phyloP scores from a whole-genome alignment of 495 filamentous ascomycete species.

The Corynascus novoguineensis region DNA sequence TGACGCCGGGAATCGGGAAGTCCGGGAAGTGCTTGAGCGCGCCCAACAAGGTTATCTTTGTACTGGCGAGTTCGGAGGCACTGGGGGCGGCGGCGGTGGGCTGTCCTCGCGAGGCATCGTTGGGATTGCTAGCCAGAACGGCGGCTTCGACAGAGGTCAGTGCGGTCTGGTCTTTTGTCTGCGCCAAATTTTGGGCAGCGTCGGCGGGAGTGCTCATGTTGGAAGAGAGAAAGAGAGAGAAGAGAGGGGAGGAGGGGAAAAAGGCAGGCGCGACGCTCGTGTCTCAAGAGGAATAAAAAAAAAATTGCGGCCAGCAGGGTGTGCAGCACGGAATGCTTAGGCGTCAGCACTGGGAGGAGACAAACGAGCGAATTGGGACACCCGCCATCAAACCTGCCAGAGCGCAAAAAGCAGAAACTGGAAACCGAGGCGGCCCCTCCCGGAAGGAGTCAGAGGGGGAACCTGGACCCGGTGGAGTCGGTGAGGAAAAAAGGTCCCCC shows the following conservation, averaged over 20 bases:
- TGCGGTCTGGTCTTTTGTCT: constrained; percentile 20
- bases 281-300: constrained; percentile 27
- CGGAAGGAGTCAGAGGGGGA: constrained; percentile 23
- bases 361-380: constrained; percentile 24
- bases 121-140: constrained; percentile 23
- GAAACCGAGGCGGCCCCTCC: constrained; percentile 19
- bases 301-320: constrained; percentile 26
- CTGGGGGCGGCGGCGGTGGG: constrained; percentile 60
- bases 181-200: constrained; percentile 24
- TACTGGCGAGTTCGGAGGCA: constrained; percentile 85
- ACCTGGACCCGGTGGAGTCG: constrained; percentile 24
- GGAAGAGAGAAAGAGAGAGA: constrained; percentile 30
- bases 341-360: constrained; percentile 24
- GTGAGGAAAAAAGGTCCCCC: constrained; percentile 18
- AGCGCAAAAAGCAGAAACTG: constrained; percentile 21
- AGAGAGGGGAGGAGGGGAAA: constrained; percentile 21
- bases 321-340: constrained; percentile 30
- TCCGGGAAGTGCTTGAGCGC: constrained; percentile 70
- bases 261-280: constrained; percentile 31
- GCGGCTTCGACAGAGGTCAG: constrained; percentile 19
- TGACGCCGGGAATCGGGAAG: constrained; percentile 89
- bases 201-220: constrained; percentile 54
- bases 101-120: constrained; percentile 55
- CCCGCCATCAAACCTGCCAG: constrained; percentile 13
- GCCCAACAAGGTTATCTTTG: constrained; percentile 66